phyloP scores from a whole-genome alignment of 805 yeast species.

The Ogataea parapolymorpha region DNA sequence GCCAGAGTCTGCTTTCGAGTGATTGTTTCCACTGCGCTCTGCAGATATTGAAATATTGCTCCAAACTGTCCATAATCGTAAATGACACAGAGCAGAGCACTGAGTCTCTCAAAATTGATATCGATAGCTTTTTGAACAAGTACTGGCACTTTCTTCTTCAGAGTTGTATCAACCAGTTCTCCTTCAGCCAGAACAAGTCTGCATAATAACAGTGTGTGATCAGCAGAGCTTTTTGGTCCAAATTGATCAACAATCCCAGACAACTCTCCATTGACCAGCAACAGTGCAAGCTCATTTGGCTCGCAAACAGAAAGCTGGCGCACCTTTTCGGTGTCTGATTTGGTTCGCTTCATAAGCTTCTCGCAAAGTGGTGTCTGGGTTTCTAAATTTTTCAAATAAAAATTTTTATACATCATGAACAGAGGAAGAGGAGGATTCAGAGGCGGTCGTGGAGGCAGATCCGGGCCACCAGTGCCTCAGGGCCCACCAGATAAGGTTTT shows the following conservation, averaged over 20 bases:
- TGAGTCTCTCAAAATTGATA: background rate
- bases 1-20: background rate
- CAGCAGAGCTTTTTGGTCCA: background rate
- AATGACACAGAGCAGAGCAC: background rate
- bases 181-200: background rate
- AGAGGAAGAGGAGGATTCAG: constrained; percentile 66
- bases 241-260: background rate
- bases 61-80: background rate
- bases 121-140: background rate
- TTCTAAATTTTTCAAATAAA: constrained; percentile 13
- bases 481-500: constrained; percentile 96
- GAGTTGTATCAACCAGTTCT: background rate
- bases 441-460: constrained; percentile 66
- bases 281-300: background rate
- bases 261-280: background rate
- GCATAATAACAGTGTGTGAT: background rate
- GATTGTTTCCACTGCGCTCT: background rate
- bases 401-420: constrained; percentile 42
- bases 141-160: background rate
- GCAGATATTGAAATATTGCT: too few species aligned
- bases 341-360: background rate
- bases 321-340: background rate
- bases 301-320: background rate
- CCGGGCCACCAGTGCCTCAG: constrained; percentile 70
- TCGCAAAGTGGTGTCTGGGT: constrained; percentile 15